Evolutionary conservation across 805 yeast genomes (phyloP), one percentile per base, ranked within the genome.

Genomic region (Wickerhamomyces bisporus): DNA sequence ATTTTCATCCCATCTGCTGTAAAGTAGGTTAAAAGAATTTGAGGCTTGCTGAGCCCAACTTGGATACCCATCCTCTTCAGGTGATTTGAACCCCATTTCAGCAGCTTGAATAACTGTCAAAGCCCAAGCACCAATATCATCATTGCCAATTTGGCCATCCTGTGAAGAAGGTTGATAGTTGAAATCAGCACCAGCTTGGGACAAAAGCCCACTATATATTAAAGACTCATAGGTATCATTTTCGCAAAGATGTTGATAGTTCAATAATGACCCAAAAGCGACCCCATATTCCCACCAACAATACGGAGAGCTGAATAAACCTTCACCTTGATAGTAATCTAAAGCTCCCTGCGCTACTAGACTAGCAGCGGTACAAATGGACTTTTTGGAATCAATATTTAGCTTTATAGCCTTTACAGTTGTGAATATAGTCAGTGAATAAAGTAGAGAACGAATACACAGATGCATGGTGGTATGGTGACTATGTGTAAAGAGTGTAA

Each of bases 251-350:
- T 64, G 77, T 68, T 85, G 73, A 55, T 79, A 84, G 59, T 87
- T 95, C 27, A 91, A 56, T 65, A 85, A 58, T 2, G 70, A 64
- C 12, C 74, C 75, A 60, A 68, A 81, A 0, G 88, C 88, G 48
- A 86, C 91, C 51, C 94, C 95, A 28, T 89, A 87, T 60, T 83
- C 80, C 95, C 95, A 86, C 88, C 93, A 88, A 62, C 10, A 10
- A 7, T 79, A 81, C 57, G 88, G 88, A 44, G 70, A 55, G 11
- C 73, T 65, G 53, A 83, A 83, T 76, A 73, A 72, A 18, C 91
- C 94, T 21, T 45, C 41, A 15, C 88, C 87, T 43, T 73, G 75
- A 52, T 84, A 81, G 58, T 84, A 84, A 58, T 77, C 79, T 55
- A 81, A 61, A 45, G 79, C 65, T 48, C 88, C 89, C 13, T 66